Evolutionary conservation across 179 eudicot species (phyloP).

Genomic region (Beta corolliflora): DNA sequence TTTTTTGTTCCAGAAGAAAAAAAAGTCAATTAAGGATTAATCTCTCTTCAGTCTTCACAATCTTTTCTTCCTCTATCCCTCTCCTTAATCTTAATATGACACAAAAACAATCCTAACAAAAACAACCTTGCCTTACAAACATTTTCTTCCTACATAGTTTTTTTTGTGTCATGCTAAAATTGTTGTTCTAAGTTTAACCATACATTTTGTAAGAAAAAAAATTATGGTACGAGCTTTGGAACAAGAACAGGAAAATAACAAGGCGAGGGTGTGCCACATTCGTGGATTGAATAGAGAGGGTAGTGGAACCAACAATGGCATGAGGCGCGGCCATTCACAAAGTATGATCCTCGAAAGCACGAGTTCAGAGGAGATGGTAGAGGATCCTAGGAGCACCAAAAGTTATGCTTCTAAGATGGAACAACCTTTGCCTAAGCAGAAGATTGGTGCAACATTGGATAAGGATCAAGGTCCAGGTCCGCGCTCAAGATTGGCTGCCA

Average conservation of each 20-base stretch:
- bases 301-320: constrained; percentile 1
- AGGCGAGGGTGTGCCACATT: constrained; percentile 28
- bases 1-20: background rate
- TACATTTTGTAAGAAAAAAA: background rate
- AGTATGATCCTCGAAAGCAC: constrained; percentile 39
- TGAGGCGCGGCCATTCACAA: constrained; percentile 30
- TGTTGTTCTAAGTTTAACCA: constrained; percentile 1
- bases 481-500: constrained; percentile 27
- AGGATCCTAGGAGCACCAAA: constrained; percentile 35
- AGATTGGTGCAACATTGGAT: constrained; percentile 25
- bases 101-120: constrained; percentile 21
- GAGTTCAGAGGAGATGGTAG: constrained; percentile 29
- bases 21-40: background rate
- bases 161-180: constrained; percentile 33
- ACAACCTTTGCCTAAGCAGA: constrained; percentile 27
- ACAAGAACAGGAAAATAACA: constrained; percentile 37
- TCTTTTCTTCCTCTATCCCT: constrained; percentile 10
- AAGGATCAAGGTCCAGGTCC: constrained; percentile 31
- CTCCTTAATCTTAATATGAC: constrained; percentile 22
- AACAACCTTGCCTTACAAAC: background rate
- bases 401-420: constrained; percentile 33
- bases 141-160: background rate
- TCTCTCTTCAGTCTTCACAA: constrained; percentile 7
- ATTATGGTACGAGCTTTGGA: constrained; percentile 42
- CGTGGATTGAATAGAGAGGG: constrained; percentile 21